Base-by-base conservation (phyloP, 768 basidiomycete species). In the Tricholoma sp. region DNA sequence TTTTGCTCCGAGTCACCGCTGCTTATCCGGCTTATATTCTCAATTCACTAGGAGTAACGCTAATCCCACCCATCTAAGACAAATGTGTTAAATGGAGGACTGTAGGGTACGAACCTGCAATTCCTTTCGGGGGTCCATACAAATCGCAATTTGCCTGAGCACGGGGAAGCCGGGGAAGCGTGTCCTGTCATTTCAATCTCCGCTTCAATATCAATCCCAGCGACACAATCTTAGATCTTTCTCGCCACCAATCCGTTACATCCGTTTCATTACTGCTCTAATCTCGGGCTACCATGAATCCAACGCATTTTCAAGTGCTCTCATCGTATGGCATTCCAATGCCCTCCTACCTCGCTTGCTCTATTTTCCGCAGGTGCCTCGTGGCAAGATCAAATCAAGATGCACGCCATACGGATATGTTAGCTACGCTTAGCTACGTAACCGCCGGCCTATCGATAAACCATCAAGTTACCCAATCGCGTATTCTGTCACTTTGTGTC, bases 381-480 rank as follows among this genome's bases (percentile, higher is more conserved):
- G 22, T 24, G 45, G 11, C 11, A 5, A 22, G 45, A 46, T 49
- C 24, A 29, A 24, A 49, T 49, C 47, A 49, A 49, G 47, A 49
- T 49, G 6, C 5, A 29, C 45, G 21, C 22, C 45, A 24, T 47
- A 22, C 21, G 11, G 31, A 32, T 46, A 24, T 46, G 19, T 46
- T 24, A 19, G 27, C 14, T 50, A 50, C 5, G 24, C n/a, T n/a
- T n/a, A n/a, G n/a, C n/a, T 27, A 50, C 47, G 39, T 51, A 63
- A 66, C 71, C 71, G 71, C 63, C 71, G 71, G 70, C 66, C 68
- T 52, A 70, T 68, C 58, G 52, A 65, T 71, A 59, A 63, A 61
- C 66, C 47, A 29, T 16, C 37, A 12, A 37, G 35, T 19, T 41
- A 18, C 34, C 9, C n/a, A n/a, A n/a, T n/a, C n/a, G n/a, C n/a